Evolutionary conservation across 2,329 filamentous ascomycete genomes (phyloP).

Genomic region (Stachybotrys chartarum): DNA sequence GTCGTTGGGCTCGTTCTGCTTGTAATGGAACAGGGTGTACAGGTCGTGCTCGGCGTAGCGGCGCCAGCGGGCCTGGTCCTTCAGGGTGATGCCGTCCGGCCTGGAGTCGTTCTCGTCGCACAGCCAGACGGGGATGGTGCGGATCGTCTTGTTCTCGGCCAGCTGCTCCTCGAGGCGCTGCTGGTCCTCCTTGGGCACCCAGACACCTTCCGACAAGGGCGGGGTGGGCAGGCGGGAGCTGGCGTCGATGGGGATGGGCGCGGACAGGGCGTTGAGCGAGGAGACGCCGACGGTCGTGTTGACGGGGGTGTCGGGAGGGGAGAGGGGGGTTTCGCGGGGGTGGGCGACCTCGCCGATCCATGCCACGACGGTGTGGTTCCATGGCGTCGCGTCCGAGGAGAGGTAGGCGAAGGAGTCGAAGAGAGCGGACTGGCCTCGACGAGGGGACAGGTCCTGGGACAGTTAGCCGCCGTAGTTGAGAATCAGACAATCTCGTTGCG

Average conservation of each 20-base stretch:
- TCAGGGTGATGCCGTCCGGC: slow-evolving; percentile 64
- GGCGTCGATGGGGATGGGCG: slow-evolving; percentile 68
- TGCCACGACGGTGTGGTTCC: slow-evolving; percentile 87
- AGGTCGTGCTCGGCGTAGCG: slow-evolving; percentile 86
- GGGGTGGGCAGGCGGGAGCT: slow-evolving; percentile 47
- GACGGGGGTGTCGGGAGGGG: slow-evolving; percentile 39
- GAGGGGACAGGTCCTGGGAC: slow-evolving; percentile 61
- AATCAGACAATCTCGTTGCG: slow-evolving; percentile 5
- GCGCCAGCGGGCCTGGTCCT: slow-evolving; percentile 80
- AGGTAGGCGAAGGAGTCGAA: slow-evolving; percentile 88
- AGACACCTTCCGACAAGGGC: slow-evolving; percentile 59
- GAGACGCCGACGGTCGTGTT: slow-evolving; percentile 39
- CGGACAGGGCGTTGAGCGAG: slow-evolving; percentile 66
- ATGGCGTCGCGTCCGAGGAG: slow-evolving; percentile 73
- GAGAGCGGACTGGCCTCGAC: slow-evolving; percentile 82
- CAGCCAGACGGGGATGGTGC: slow-evolving; percentile 84
- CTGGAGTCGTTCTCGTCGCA: slow-evolving; percentile 64
- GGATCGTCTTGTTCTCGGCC: slow-evolving; percentile 64
- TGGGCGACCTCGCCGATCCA: slow-evolving; percentile 86
- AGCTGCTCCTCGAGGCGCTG: slow-evolving; percentile 67
- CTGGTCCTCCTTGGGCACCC: slow-evolving; percentile 64
- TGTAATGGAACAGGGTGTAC: slow-evolving; percentile 93
- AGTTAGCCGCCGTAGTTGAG: background rate
- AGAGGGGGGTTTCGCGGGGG: slow-evolving; percentile 31
- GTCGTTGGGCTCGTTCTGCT: slow-evolving; percentile 84